Conservation (phyloP, 148 eudicot species). For the Rhododendron vialii region DNA sequence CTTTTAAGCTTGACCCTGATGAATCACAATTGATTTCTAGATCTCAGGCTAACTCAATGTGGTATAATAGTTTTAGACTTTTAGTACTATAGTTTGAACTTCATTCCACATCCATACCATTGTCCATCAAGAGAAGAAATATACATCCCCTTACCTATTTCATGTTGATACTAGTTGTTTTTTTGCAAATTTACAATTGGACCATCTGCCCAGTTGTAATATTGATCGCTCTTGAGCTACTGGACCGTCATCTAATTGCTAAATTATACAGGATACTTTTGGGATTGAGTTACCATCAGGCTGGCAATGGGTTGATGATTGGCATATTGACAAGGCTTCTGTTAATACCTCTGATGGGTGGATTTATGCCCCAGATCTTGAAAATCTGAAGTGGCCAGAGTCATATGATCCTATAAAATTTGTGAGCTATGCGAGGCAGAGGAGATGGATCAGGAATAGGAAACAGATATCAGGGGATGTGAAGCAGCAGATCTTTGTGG, state of each 20-base stretch:
- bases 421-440: slow-evolving; percentile 60
- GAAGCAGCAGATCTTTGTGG: slow-evolving; percentile 45
- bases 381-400: slow-evolving; percentile 67
- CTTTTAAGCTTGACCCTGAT: background rate
- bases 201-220: background rate
- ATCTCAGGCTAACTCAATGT: background rate
- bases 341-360: slow-evolving; percentile 59
- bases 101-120: background rate
- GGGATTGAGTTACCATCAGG: slow-evolving; percentile 51
- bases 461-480: slow-evolving; percentile 33
- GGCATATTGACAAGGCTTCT: slow-evolving; percentile 69
- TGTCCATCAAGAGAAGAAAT: background rate
- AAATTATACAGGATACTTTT: slow-evolving; percentile 40
- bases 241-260: slow-evolving; percentile 12
- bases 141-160: background rate
- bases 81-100: background rate
- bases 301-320: slow-evolving; percentile 89
- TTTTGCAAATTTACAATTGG: background rate
- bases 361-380: slow-evolving; percentile 78
- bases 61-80: background rate
- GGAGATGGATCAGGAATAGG: slow-evolving; percentile 81
- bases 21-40: background rate
- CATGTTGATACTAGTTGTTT: background rate
- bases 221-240: slow-evolving; percentile 7
- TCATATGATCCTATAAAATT: slow-evolving; percentile 40